Conservation (phyloP, 2,329 filamentous ascomycete species). For the Cordyceps javanica region DNA sequence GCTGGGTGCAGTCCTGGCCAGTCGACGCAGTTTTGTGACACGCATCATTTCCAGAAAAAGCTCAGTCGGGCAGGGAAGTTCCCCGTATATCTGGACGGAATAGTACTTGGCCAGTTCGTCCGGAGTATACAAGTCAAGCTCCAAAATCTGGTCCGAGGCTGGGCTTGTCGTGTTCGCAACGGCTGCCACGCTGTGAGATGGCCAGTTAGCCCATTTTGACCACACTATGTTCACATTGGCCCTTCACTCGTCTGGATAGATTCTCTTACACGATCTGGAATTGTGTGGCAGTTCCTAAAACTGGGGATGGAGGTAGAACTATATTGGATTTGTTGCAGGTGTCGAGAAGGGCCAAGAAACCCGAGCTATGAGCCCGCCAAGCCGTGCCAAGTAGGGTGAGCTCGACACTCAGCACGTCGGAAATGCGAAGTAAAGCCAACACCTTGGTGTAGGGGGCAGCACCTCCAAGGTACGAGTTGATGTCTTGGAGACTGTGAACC, state of each 20-base stretch:
- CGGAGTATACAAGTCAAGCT: not conserved
- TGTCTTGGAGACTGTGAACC: not conserved
- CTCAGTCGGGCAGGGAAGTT: not conserved
- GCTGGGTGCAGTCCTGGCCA: not conserved
- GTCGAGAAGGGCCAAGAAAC: conserved; percentile 20
- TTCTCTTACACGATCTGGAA: not conserved
- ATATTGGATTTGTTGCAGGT: not conserved
- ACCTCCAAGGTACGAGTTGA: not conserved
- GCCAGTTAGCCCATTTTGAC: not conserved
- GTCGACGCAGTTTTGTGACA: not conserved
- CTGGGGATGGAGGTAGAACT: not conserved
- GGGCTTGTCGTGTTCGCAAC: conserved; percentile 4
- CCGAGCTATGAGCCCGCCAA: conserved; percentile 1
- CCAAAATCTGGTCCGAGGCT: not conserved
- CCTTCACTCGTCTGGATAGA: not conserved
- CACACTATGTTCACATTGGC: not conserved
- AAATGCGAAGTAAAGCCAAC: conserved; percentile 1
- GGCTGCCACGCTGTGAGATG: not conserved
- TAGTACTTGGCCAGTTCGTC: not conserved
- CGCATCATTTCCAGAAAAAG: not conserved
- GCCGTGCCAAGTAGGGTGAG: not conserved
- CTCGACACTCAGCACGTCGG: not conserved
- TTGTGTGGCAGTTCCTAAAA: not conserved
- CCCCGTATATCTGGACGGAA: not conserved
- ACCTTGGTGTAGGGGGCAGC: not conserved